A percentile compares a stretch with the other conserved stretches of the same genome.
Evolutionary conservation across 306 rosid genomes (phyloP).

Genomic region (Lathyrus aphaca): DNA sequence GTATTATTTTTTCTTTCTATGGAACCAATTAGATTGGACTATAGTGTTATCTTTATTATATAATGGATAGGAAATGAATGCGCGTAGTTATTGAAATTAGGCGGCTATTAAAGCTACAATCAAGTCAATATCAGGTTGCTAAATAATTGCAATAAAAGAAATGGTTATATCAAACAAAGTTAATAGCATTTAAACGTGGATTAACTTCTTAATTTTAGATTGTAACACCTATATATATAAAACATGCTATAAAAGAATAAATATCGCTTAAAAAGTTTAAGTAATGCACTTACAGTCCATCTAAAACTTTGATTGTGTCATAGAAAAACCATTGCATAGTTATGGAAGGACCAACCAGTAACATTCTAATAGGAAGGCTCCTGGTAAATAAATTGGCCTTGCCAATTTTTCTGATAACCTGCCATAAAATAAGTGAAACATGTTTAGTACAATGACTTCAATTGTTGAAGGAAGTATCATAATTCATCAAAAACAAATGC

Average conservation of each 20-base stretch:
- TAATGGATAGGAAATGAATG: not conserved
- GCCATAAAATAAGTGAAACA: slow-evolving; percentile 32
- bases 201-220: too few relatives aligned
- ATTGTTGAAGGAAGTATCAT: slow-evolving; percentile 22
- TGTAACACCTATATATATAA: too few relatives aligned
- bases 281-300: slow-evolving; percentile 78
- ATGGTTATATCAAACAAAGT: not conserved
- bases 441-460: slow-evolving; percentile 24
- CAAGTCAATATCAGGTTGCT: slow-evolving; percentile 31
- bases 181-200: too few relatives aligned
- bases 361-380: slow-evolving; percentile 85
- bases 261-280: slow-evolving; percentile 33
- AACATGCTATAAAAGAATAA: slow-evolving; percentile 7
- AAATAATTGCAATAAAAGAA: slow-evolving; percentile 18
- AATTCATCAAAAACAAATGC: slow-evolving; percentile 7
- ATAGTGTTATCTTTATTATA: slow-evolving; percentile 1
- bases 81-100: slow-evolving; percentile 1
- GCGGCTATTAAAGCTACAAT: slow-evolving; percentile 29
- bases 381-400: slow-evolving; percentile 73
- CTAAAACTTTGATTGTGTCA: slow-evolving; percentile 79
- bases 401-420: slow-evolving; percentile 91
- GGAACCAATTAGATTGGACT: slow-evolving; percentile 18
- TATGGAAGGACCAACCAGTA: slow-evolving; percentile 82
- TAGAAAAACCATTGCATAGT: slow-evolving; percentile 96
- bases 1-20: not conserved